Evolutionary conservation across 2,329 filamentous ascomycete genomes (phyloP).

Genomic region (Diplodia seriata): DNA sequence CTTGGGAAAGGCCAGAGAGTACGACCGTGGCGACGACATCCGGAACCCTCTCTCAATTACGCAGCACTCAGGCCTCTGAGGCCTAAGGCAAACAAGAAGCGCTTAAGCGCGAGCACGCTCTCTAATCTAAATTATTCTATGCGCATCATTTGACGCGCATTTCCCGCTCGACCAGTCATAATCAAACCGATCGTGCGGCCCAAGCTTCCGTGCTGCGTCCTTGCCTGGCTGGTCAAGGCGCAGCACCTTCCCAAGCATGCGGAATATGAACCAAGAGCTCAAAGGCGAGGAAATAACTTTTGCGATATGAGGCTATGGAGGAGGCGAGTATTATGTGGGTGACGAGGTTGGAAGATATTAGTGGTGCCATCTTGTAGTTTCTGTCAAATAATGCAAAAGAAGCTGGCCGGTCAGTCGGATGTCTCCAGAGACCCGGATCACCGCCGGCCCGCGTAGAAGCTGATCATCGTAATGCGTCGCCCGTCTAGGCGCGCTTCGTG

Average conservation of each 20-base stretch:
- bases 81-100: constrained; percentile 1
- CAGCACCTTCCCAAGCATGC: constrained; percentile 7
- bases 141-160: constrained; percentile 23
- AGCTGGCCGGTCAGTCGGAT: constrained; percentile 23
- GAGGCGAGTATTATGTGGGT: constrained; percentile 12
- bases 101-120: not conserved
- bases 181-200: constrained; percentile 23
- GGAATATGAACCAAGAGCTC: constrained; percentile 11
- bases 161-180: constrained; percentile 15
- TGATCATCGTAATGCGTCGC: constrained; percentile 26
- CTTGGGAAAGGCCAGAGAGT: not conserved
- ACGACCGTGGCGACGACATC: not conserved
- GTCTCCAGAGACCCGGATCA: constrained; percentile 27
- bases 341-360: constrained; percentile 4
- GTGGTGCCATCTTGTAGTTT: constrained; percentile 8
- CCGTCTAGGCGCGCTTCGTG: constrained; percentile 30
- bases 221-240: not conserved
- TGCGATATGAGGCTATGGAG: constrained; percentile 18
- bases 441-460: constrained; percentile 25
- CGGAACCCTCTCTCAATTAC: not conserved
- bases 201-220: constrained; percentile 18
- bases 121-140: constrained; percentile 25
- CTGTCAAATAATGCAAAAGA: constrained; percentile 16
- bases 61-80: not conserved
- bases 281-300: constrained; percentile 5